Evolutionary conservation across 371 early-diverging fungal genomes (phyloP).

Genomic region (Parasitella parasitica): DNA sequence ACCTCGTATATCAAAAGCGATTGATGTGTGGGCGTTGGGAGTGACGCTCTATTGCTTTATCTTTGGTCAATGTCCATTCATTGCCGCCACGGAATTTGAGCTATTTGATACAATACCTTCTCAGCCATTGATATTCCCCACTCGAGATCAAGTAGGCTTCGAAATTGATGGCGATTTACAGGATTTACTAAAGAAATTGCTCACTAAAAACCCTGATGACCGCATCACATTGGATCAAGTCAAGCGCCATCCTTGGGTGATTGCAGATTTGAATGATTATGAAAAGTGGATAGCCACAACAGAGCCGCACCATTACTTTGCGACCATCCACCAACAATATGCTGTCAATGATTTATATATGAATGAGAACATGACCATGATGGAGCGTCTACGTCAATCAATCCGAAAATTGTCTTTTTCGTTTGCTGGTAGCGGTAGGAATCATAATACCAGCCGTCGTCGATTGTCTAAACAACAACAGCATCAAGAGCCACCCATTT

Average conservation of each 20-base stretch:
- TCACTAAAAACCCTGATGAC: slow-evolving; percentile 85
- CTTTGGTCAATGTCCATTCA: slow-evolving; percentile 96
- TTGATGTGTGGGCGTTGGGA: slow-evolving; percentile 99
- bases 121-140: slow-evolving; percentile 50
- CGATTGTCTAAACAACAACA: slow-evolving; percentile 2
- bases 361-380: slow-evolving; percentile 30
- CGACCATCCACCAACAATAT: background rate
- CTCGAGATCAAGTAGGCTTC: slow-evolving; percentile 21
- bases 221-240: slow-evolving; percentile 85
- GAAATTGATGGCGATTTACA: slow-evolving; percentile 34
- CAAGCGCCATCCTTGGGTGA: slow-evolving; percentile 90
- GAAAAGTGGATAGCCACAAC: slow-evolving; percentile 39
- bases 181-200: slow-evolving; percentile 69
- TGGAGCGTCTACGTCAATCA: slow-evolving; percentile 27
- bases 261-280: slow-evolving; percentile 66
- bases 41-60: slow-evolving; percentile 98
- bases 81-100: slow-evolving; percentile 96
- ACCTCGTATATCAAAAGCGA: slow-evolving; percentile 77
- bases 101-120: slow-evolving; percentile 88
- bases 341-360: background rate
- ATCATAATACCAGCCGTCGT: background rate
- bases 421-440: background rate
- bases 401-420: slow-evolving; percentile 25
- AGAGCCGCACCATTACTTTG: slow-evolving; percentile 25
- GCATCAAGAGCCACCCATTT: background rate